These are phyloP conservation scores for Cladorrhinum sp. DNA, from an alignment of 2,329 filamentous ascomycete genomes.

Conservation along the genomic window DNA sequence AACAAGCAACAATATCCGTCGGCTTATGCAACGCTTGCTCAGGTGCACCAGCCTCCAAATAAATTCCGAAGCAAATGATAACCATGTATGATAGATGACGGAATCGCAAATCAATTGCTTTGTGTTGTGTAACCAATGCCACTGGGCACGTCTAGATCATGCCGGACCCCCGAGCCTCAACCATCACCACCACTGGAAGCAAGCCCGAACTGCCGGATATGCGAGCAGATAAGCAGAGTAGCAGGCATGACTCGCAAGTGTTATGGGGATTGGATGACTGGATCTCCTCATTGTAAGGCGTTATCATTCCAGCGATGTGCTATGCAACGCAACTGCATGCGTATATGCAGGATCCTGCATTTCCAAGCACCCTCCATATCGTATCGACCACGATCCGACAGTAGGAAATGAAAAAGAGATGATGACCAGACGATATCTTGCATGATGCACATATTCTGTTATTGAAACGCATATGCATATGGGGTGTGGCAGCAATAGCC, in stretches of 20 bases:
- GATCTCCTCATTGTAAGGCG: neutral
- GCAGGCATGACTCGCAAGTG: neutral
- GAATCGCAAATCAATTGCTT: neutral
- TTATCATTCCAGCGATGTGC: neutral
- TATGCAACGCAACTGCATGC: neutral
- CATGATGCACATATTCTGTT: neutral
- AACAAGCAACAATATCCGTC: neutral
- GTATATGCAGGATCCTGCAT: neutral
- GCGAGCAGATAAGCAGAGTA: neutral
- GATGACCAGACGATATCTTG: neutral
- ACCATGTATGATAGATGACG: neutral
- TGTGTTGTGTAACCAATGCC: neutral
- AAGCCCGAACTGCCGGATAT: neutral
- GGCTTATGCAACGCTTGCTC: neutral
- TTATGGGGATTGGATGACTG: neutral
- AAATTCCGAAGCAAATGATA: neutral
- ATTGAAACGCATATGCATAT: neutral
- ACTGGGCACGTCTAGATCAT: neutral
- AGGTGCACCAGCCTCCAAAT: neutral
- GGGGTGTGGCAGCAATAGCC: neutral
- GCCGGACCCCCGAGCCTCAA: neutral
- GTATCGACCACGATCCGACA: neutral
- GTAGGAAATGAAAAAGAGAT: neutral
- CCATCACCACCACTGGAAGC: neutral
- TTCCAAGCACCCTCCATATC: neutral